Conservation (phyloP, 2,329 filamentous ascomycete species). For the Ceratocystis cacaofunesta region DNA sequence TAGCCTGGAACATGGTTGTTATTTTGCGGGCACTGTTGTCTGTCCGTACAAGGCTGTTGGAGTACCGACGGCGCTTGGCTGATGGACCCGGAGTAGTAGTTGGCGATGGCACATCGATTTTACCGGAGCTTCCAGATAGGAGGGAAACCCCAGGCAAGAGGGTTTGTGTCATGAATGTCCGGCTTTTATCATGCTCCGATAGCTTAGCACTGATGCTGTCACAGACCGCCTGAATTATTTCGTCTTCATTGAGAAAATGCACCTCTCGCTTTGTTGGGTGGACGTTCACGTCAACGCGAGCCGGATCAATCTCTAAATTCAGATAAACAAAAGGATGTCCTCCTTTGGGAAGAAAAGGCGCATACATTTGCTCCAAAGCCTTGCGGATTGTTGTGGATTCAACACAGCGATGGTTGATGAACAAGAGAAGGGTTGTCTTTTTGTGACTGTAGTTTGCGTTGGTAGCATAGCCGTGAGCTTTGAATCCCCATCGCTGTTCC, state of each 20-base stretch:
- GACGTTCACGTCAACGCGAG: slow-evolving; percentile 88
- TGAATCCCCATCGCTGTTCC: slow-evolving; percentile 72
- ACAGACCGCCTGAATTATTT: slow-evolving; percentile 80
- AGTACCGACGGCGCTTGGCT: slow-evolving; percentile 29
- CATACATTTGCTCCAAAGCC: slow-evolving; percentile 79
- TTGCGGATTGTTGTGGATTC: slow-evolving; percentile 82
- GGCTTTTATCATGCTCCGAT: slow-evolving; percentile 78
- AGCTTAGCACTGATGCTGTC: slow-evolving; percentile 62
- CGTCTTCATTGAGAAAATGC: slow-evolving; percentile 93
- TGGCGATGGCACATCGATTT: slow-evolving; percentile 19
- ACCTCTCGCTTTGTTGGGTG: slow-evolving; percentile 96
- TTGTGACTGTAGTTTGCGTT: slow-evolving; percentile 94
- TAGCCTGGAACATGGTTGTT: slow-evolving; percentile 76
- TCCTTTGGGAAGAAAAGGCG: slow-evolving; percentile 75
- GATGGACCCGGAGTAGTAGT: slow-evolving; percentile 24
- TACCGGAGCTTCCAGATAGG: slow-evolving; percentile 21
- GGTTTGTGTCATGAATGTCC: slow-evolving; percentile 88
- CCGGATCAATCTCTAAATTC: slow-evolving; percentile 81
- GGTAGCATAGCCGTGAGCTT: slow-evolving; percentile 63
- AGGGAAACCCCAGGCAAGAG: slow-evolving; percentile 53
- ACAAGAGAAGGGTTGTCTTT: slow-evolving; percentile 71
- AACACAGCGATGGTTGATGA: slow-evolving; percentile 92
- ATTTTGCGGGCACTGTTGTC: slow-evolving; percentile 86
- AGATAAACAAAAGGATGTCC: slow-evolving; percentile 91
- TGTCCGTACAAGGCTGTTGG: slow-evolving; percentile 76